phyloP scores from a whole-genome alignment of 495 filamentous ascomycete genomes.

The Podospora pseudopauciseta region DNA sequence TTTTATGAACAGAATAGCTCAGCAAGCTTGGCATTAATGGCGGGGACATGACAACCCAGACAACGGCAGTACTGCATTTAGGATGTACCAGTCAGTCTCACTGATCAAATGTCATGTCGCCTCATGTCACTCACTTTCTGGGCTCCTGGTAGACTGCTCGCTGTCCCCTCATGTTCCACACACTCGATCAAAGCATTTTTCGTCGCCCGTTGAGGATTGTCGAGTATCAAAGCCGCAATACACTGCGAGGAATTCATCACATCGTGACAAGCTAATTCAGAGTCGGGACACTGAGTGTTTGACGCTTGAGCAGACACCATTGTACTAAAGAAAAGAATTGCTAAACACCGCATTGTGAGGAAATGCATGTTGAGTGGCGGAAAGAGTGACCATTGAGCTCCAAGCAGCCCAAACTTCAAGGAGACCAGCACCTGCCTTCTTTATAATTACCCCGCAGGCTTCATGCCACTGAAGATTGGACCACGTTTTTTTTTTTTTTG shows the following conservation, averaged over 20 bases:
- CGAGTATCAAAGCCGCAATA: not conserved
- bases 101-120: not conserved
- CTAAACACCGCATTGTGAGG: not conserved
- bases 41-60: not conserved
- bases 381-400: not conserved
- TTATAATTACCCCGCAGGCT: not conserved
- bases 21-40: not conserved
- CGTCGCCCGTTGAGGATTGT: not conserved
- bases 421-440: not conserved
- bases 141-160: not conserved
- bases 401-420: not conserved
- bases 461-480: not conserved
- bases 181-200: constrained; percentile 1
- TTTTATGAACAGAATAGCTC: not conserved
- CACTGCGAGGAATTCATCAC: constrained; percentile 2
- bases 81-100: not conserved
- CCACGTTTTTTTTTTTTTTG: not conserved
- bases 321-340: not conserved
- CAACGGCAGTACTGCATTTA: not conserved
- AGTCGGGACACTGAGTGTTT: not conserved
- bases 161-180: constrained; percentile 8
- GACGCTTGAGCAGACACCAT: not conserved
- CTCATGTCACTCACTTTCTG: not conserved
- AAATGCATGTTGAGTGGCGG: not conserved
- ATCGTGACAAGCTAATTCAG: constrained; percentile 6